phyloP scores from a whole-genome alignment of 2,329 filamentous ascomycete genomes.

The Sporothrix pallida region DNA sequence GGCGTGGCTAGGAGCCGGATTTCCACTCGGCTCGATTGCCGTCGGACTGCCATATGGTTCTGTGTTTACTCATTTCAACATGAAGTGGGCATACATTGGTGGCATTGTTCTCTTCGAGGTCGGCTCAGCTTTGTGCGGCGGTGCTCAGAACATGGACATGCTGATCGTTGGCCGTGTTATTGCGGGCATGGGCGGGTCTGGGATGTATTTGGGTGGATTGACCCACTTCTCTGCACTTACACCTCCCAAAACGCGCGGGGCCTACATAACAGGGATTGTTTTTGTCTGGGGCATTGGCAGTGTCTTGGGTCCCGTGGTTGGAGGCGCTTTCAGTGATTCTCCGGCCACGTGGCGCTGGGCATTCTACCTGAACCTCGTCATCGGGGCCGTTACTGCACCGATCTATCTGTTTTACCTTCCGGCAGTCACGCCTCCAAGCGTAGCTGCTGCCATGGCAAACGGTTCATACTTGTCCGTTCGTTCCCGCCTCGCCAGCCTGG shows the following conservation, averaged over 20 bases:
- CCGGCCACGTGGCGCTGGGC: slow-evolving; percentile 39
- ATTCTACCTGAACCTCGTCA: slow-evolving; percentile 59
- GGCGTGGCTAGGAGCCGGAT: slow-evolving; percentile 48
- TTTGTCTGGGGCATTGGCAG: slow-evolving; percentile 33
- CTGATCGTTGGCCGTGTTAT: slow-evolving; percentile 54
- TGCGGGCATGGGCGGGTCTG: slow-evolving; percentile 50
- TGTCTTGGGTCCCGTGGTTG: slow-evolving; percentile 42
- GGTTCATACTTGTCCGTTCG: not conserved
- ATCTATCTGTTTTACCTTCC: slow-evolving; percentile 55
- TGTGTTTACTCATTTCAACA: slow-evolving; percentile 50
- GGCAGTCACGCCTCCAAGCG: slow-evolving; percentile 38
- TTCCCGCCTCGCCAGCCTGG: not conserved
- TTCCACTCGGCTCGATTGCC: slow-evolving; percentile 50
- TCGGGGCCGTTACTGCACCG: slow-evolving; percentile 49
- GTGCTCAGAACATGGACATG: slow-evolving; percentile 49
- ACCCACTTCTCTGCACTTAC: slow-evolving; percentile 23
- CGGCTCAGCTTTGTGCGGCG: slow-evolving; percentile 48
- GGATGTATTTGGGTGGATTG: slow-evolving; percentile 46
- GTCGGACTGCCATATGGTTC: slow-evolving; percentile 46
- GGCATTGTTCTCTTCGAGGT: slow-evolving; percentile 38
- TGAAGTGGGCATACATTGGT: slow-evolving; percentile 48
- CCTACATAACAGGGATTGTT: slow-evolving; percentile 30
- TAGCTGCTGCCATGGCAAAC: slow-evolving; percentile 33
- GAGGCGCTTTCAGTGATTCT: slow-evolving; percentile 51
- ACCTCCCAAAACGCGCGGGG: slow-evolving; percentile 15